Percentiles rank a stretch among this genome's conserved stretches.
These are phyloP conservation scores for Filobasidium floriforme DNA, from an alignment of 768 basidiomycete genomes.

Conservation along the genomic window DNA sequence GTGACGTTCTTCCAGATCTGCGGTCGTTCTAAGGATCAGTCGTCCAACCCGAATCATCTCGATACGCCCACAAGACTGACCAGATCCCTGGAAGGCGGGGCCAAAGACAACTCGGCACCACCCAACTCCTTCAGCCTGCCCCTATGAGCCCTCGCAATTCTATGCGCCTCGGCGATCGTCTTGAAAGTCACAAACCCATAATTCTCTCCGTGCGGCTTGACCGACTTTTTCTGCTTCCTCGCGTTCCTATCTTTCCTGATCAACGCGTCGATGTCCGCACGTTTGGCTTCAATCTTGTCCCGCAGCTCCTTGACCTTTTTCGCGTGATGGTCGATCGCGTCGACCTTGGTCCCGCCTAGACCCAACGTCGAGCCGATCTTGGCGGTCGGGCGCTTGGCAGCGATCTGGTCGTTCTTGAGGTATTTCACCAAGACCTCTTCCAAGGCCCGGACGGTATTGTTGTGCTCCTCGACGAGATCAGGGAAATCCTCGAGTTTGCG, in stretches of 20 bases:
- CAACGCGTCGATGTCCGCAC: constrained; percentile 47
- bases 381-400: constrained; percentile 71
- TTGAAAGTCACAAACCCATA: constrained; percentile 51
- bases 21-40: background rate
- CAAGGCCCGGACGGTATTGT: constrained; percentile 84
- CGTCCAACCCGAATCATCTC: background rate
- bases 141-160: constrained; percentile 42
- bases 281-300: constrained; percentile 50
- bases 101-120: constrained; percentile 42
- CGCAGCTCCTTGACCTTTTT: constrained; percentile 51
- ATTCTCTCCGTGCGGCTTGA: constrained; percentile 56
- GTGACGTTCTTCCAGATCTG: constrained; percentile 85
- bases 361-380: constrained; percentile 71
- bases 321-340: constrained; percentile 83
- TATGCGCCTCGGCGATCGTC: constrained; percentile 45
- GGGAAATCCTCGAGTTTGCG: constrained; percentile 81
- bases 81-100: constrained; percentile 45
- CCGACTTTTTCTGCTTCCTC: constrained; percentile 48
- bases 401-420: constrained; percentile 72
- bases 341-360: constrained; percentile 61
- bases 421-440: constrained; percentile 84
- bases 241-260: constrained; percentile 53
- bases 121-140: constrained; percentile 41
- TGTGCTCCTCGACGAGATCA: constrained; percentile 74
- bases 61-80: background rate